A percentile compares a stretch with the other conserved stretches of the same genome.
phyloP scores from a whole-genome alignment of 2,329 filamentous ascomycete genomes.

The Pyrenochaeta sp. region DNA sequence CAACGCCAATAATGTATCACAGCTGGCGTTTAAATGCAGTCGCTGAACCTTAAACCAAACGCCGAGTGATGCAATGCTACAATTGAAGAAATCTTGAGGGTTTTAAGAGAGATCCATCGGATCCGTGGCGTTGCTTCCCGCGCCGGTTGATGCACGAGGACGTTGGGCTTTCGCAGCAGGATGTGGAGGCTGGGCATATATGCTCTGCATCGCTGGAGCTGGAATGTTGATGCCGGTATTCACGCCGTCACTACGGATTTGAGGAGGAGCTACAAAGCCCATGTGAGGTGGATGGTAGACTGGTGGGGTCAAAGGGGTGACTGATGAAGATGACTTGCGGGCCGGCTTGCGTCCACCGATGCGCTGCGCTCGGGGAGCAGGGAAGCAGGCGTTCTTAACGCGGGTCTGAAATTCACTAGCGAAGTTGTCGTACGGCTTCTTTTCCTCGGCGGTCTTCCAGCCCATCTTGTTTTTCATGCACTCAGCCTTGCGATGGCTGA shows the following conservation, averaged over 20 bases:
- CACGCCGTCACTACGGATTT: constrained; percentile 18
- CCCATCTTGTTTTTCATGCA: constrained; percentile 50
- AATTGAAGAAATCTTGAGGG: neutral
- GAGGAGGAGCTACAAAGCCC: constrained; percentile 31
- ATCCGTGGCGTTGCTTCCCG: constrained; percentile 15
- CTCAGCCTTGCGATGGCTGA: constrained; percentile 48
- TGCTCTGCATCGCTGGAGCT: constrained; percentile 18
- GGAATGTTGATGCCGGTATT: constrained; percentile 33
- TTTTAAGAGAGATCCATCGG: constrained; percentile 30
- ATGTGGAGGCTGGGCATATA: constrained; percentile 13
- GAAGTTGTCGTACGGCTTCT: constrained; percentile 47
- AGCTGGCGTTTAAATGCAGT: neutral
- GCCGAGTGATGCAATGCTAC: constrained; percentile 22
- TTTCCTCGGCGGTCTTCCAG: constrained; percentile 43
- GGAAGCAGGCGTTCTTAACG: constrained; percentile 46
- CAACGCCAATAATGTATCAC: neutral
- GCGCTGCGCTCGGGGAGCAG: constrained; percentile 35
- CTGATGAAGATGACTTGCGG: constrained; percentile 32
- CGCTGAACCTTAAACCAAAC: neutral
- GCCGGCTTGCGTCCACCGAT: constrained; percentile 23
- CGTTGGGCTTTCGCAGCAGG: constrained; percentile 10
- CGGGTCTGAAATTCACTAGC: constrained; percentile 46
- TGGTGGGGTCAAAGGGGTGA: constrained; percentile 23
- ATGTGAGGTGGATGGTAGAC: constrained; percentile 25
- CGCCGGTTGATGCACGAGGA: constrained; percentile 7